These are phyloP conservation scores for Cytospora paraplurivora DNA, from an alignment of 2,329 filamentous ascomycete species.

Conservation along the genomic window DNA sequence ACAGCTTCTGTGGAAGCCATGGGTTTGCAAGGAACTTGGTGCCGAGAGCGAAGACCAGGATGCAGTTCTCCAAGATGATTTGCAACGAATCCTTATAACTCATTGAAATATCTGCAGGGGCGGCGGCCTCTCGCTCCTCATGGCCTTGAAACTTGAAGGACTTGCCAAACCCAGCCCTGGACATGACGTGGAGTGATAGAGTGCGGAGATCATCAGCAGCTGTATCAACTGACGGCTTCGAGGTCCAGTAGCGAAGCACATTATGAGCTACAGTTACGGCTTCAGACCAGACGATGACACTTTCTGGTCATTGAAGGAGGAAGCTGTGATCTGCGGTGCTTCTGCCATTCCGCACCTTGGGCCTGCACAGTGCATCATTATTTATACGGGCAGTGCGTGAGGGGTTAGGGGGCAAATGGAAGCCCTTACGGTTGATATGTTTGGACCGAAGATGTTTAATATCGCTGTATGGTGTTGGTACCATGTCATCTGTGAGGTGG, in stretches of 20 bases:
- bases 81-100: conserved; percentile 15
- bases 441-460: conserved; percentile 18
- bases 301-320: conserved; percentile 23
- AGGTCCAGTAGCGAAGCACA: conserved; percentile 16
- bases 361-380: neutral
- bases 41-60: conserved; percentile 34
- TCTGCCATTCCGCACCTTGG: conserved; percentile 15
- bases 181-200: conserved; percentile 12
- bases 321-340: conserved; percentile 3
- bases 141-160: conserved; percentile 32
- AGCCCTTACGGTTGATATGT: conserved; percentile 15
- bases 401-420: neutral
- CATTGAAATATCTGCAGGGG: neutral
- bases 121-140: conserved; percentile 29
- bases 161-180: conserved; percentile 18
- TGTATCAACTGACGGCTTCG: neutral
- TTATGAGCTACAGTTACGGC: neutral
- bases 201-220: conserved; percentile 16
- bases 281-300: conserved; percentile 17
- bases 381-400: too few species aligned
- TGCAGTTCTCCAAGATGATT: conserved; percentile 35
- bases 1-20: conserved; percentile 33
- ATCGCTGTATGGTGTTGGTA: neutral
- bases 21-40: conserved; percentile 5
- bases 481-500: neutral